phyloP scores from a whole-genome alignment of 1,284 basidiomycete genomes.

The Cutaneotrichosporon dermatis region DNA sequence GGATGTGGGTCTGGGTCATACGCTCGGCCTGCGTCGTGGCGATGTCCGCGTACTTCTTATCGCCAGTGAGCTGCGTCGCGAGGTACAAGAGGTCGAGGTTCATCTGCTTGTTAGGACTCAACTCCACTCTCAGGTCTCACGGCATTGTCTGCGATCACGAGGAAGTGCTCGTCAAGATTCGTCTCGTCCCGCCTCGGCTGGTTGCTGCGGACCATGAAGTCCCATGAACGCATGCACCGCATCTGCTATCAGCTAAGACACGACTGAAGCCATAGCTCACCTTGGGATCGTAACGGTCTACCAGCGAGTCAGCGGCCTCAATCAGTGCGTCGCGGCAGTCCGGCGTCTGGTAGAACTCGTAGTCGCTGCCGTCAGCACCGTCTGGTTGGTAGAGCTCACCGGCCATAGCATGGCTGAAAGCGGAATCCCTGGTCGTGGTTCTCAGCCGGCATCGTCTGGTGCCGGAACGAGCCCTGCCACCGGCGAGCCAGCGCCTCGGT shows the following conservation, averaged over 20 bases:
- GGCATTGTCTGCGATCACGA: conserved; percentile 45
- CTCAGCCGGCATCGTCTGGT: conserved; percentile 20
- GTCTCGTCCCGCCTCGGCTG: conserved; percentile 23
- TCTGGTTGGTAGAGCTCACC: neutral
- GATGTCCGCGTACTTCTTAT: conserved; percentile 30
- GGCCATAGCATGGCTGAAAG: conserved; percentile 38
- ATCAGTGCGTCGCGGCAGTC: conserved; percentile 29
- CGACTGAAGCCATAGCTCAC: conserved; percentile 19
- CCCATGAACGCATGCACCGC: conserved; percentile 32
- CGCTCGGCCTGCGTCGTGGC: conserved; percentile 37
- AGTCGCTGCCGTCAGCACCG: conserved; percentile 21
- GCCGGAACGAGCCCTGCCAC: conserved; percentile 31
- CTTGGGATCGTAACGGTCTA: conserved; percentile 31
- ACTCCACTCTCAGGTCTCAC: too few relatives aligned
- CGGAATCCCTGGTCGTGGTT: conserved; percentile 45
- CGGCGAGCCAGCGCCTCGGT: conserved; percentile 26
- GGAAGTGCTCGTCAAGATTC: conserved; percentile 36
- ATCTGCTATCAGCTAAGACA: too few relatives aligned
- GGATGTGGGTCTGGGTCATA: conserved; percentile 26
- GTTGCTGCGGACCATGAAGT: conserved; percentile 23
- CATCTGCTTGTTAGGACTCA: too few relatives aligned
- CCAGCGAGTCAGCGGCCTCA: conserved; percentile 33
- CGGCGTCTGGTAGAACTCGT: conserved; percentile 25
- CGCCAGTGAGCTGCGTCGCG: conserved; percentile 32
- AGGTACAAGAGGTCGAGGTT: conserved; percentile 41